A percentile compares a stretch with the other conserved stretches of the same genome.
Conservation (phyloP, 257 asterid genomes). For the Fraxinus pennsylvanica region DNA sequence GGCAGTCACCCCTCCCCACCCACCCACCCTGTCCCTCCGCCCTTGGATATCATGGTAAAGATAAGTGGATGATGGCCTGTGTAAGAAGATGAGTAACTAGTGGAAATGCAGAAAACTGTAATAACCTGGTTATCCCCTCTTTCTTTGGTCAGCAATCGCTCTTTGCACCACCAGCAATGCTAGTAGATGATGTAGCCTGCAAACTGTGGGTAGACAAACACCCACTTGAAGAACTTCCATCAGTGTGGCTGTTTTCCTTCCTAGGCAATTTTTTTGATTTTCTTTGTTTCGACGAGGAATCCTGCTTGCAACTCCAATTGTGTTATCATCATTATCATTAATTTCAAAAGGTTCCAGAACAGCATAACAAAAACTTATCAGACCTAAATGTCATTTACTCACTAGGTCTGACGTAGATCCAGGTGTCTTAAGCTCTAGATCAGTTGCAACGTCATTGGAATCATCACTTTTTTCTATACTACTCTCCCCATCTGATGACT, state of each 20-base stretch:
- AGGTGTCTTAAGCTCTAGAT: slow-evolving; percentile 95
- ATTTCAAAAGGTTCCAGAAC: slow-evolving; percentile 5
- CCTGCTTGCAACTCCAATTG: slow-evolving; percentile 46
- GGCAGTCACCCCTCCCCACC: too few relatives aligned
- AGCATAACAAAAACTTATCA: not conserved
- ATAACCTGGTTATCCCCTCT: slow-evolving; percentile 18
- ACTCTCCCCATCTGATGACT: slow-evolving; percentile 62
- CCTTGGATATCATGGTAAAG: too few relatives aligned
- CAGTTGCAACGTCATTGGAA: slow-evolving; percentile 78
- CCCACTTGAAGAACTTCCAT: slow-evolving; percentile 80
- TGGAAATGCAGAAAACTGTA: slow-evolving; percentile 19
- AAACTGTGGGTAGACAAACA: slow-evolving; percentile 82
- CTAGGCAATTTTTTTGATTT: slow-evolving; percentile 51
- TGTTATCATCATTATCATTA: slow-evolving; percentile 14
- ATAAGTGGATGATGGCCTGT: not conserved
- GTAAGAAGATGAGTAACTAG: not conserved
- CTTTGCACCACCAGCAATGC: slow-evolving; percentile 64
- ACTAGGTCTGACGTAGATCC: slow-evolving; percentile 91
- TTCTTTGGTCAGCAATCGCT: slow-evolving; percentile 38
- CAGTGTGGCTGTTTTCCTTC: slow-evolving; percentile 61
- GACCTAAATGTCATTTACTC: slow-evolving; percentile 19
- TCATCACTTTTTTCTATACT: slow-evolving; percentile 62
- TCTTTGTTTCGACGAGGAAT: slow-evolving; percentile 58
- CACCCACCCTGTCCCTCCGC: too few relatives aligned
- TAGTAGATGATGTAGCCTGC: slow-evolving; percentile 74